phyloP scores from a whole-genome alignment of 768 basidiomycete genomes.

The Chalciporus pseudorubinellus region DNA sequence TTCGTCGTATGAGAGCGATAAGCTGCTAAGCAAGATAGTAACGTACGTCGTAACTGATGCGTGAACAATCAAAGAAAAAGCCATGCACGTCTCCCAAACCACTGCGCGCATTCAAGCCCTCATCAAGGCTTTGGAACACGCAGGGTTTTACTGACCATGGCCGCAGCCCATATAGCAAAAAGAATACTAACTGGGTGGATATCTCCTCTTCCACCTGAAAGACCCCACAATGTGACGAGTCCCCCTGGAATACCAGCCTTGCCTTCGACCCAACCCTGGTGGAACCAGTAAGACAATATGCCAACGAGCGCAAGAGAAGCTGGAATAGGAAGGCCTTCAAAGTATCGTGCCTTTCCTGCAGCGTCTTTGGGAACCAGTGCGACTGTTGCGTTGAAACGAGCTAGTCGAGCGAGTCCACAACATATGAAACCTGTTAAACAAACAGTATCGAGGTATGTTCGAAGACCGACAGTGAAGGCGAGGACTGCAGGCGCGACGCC shows the following conservation, averaged over 20 bases:
- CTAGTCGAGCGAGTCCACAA: conserved; percentile 93
- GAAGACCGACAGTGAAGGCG: conserved; percentile 86
- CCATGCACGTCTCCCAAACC: background rate
- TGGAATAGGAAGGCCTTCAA: conserved; percentile 97
- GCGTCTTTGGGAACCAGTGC: conserved; percentile 87
- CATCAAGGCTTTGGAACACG: conserved; percentile 73
- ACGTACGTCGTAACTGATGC: conserved; percentile 1
- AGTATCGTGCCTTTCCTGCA: conserved; percentile 88
- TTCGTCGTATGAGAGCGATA: conserved; percentile 11
- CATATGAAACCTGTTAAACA: conserved; percentile 89
- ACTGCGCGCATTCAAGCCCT: too few species aligned
- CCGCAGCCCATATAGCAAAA: conserved; percentile 87
- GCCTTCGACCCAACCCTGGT: conserved; percentile 81
- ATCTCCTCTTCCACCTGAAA: conserved; percentile 73
- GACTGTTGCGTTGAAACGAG: conserved; percentile 98
- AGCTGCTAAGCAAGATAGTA: conserved; percentile 7
- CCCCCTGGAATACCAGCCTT: conserved; percentile 75
- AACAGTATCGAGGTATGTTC: conserved; percentile 88
- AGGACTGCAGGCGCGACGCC: conserved; percentile 96
- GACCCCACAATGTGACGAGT: conserved; percentile 70
- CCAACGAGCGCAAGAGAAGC: conserved; percentile 80
- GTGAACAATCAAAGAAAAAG: background rate
- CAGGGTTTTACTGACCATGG: conserved; percentile 98
- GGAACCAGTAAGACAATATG: conserved; percentile 78
- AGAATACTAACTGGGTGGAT: conserved; percentile 75